Evolutionary conservation across 371 early-diverging fungal species (phyloP), one percentile per base, ranked within the genome.

Genomic region (Apophysomyces ossiformis): DNA sequence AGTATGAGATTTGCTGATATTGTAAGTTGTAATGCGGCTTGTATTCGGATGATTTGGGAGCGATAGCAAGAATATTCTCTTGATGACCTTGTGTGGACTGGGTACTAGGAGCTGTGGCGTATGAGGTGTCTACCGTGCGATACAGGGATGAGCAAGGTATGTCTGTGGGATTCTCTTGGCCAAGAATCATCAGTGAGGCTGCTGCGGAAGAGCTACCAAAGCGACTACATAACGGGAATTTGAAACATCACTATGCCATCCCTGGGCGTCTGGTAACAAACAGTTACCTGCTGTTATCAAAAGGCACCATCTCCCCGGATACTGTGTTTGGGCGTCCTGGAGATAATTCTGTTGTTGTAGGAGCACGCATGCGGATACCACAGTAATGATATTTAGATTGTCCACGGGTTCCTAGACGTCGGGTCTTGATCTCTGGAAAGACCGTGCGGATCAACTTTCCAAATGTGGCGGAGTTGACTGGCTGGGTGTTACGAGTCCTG

Each of bases 401-500:
- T 7, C 90, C 90, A 12, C 90, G 64, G 0, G 79, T 86, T 13
- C 90, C 90, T 2, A 90, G 65, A 26, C 90, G 80, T 60, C 90
- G 75, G 13, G 89, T 90, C 37, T 80, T 78, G 38, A 90, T 70
- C 21, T 78, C 78, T 2, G 90, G 87, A 50, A 88, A 89, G 16
- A 88, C 85, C 38, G 77, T 71, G 11, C 89, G 74, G 26, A 90
- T 82, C 2, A 89, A 74, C 61, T 90, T 90, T 7, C 90, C 90
- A 78, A 90, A 90, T 8, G 85, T 83, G 37, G 90, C 89, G 6
- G 87, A 79, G 68, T 89, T 90, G 70, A 90, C 83, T 69, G 90
- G 85, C 65, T 68, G 67, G 21, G 84, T 66, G 44, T 71, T 43
- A 54, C 74, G 63, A 63, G 72, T 56, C 57, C 37, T 65, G 65